Evolutionary conservation across 2,329 filamentous ascomycete genomes (phyloP), one percentile per base, ranked within the genome.

Genomic region (Elsinoe arachidis): DNA sequence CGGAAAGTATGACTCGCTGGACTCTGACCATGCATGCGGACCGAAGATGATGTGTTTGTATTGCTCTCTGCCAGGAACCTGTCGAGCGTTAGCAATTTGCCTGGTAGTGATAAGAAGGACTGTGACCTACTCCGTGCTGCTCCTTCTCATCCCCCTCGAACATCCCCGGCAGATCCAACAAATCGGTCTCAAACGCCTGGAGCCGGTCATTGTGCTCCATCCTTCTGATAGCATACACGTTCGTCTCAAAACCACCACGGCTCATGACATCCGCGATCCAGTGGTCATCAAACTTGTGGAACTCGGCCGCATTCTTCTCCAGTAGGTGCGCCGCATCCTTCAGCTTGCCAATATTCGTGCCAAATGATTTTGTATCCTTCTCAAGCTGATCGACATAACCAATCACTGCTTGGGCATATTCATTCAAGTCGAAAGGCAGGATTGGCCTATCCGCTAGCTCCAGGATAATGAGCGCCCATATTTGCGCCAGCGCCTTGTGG

Each of bases 21-120:
- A 81, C 37, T 80, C 82, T 34, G 84, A 85, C 86, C 89, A 91
- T 2, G 82, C 76, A 66, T 89, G 82, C 0, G 93, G 93, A 1
- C 88, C 92, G 68, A 91, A 95, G 58, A 99, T 75, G 67, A 95
- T 80, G 72, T 96, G 93, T 71, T 95, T 96, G 78, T 90, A 99
- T 73, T 97, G 93, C 4, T 87, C 88, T 62, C 92, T 85, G 64
- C 89, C 89, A 38, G 88, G 88, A 3, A 95, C 80, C 87, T 90
- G 57, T 53, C 4, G 62, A 55, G 63, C 59, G 44, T 61, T 60
- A 63, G 59, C 23, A 21, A 35, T 4, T 3, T 2, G 9, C 10
- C 9, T n/a, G 3, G 35, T 14, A 14, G 17, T n/a, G n/a, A n/a
- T n/a, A n/a, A n/a, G n/a, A n/a, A n/a, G n/a, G n/a, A n/a, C n/a